A percentile compares a stretch with the other conserved stretches of the same genome.
These are phyloP conservation scores for Selaginella tamariscina DNA, from an alignment of 75 land plant genomes.

Conservation along the genomic window DNA sequence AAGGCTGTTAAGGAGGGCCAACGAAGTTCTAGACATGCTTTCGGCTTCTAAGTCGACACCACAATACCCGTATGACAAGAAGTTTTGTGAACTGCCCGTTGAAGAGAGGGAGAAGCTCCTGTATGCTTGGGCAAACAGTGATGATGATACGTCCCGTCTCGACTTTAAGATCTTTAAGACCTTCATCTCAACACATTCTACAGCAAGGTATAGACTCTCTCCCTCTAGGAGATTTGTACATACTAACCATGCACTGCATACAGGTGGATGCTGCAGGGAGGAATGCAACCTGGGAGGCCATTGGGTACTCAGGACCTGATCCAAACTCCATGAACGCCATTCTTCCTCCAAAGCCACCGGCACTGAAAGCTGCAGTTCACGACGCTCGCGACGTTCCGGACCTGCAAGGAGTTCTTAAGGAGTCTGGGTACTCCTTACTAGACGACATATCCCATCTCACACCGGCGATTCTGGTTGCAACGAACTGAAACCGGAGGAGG, in stretches of 20 bases:
- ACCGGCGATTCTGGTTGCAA: neutral
- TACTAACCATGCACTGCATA: no score
- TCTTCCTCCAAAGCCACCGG: neutral
- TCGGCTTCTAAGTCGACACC: neutral
- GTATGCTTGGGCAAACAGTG: slow-evolving; percentile 16
- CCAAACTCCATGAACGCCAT: slow-evolving; percentile 3
- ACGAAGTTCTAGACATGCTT: neutral
- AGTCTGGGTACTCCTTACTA: neutral
- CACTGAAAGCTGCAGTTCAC: neutral
- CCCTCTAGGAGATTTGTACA: neutral
- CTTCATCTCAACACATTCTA: slow-evolving; percentile 10
- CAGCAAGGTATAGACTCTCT: slow-evolving; percentile 15
- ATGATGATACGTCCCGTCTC: neutral
- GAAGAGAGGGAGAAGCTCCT: slow-evolving; percentile 13
- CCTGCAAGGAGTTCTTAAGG: neutral
- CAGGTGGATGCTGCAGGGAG: slow-evolving; percentile 58
- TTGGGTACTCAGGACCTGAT: slow-evolving; percentile 43
- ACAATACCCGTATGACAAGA: neutral
- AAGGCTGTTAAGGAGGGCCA: neutral
- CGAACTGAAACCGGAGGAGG: neutral
- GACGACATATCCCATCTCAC: neutral
- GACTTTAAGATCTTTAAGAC: slow-evolving; percentile 20
- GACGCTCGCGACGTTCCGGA: neutral
- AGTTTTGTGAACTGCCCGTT: neutral
- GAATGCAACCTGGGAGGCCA: slow-evolving; percentile 74